These are phyloP conservation scores for Phaseolus coccineus DNA, from an alignment of 331 rosid species.

Conservation along the genomic window DNA sequence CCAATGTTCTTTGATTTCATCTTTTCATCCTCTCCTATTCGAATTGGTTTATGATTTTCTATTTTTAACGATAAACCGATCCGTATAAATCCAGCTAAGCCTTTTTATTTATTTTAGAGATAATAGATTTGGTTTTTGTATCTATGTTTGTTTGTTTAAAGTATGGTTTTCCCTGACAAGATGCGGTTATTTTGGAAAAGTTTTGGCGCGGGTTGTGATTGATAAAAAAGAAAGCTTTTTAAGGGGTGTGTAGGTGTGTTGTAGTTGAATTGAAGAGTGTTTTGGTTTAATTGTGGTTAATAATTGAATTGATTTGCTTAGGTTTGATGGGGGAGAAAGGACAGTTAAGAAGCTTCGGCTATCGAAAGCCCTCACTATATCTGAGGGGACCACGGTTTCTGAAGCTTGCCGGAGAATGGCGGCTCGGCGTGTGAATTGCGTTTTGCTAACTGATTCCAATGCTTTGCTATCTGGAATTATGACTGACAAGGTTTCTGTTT, in stretches of 20 bases:
- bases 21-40: background rate
- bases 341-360: slow-evolving; percentile 91
- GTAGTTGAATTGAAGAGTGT: background rate
- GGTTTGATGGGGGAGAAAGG: slow-evolving; percentile 80
- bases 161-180: background rate
- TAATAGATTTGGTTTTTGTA: background rate
- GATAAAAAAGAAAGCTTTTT: background rate
- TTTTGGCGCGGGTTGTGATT: background rate
- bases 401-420: slow-evolving; percentile 98
- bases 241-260: background rate
- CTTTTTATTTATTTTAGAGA: background rate
- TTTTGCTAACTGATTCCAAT: slow-evolving; percentile 83
- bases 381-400: slow-evolving; percentile 84
- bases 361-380: slow-evolving; percentile 90
- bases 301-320: slow-evolving; percentile 33
- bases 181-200: slow-evolving; percentile 12
- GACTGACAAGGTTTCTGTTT: slow-evolving; percentile 78
- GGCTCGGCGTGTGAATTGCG: slow-evolving; percentile 91
- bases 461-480: slow-evolving; percentile 95
- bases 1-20: background rate
- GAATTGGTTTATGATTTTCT: background rate
- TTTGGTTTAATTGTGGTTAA: slow-evolving; percentile 25
- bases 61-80: background rate
- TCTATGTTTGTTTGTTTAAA: background rate
- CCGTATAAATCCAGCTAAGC: background rate